phyloP scores from a whole-genome alignment of 2,329 filamentous ascomycete species.

The Diaporthe sp. region DNA sequence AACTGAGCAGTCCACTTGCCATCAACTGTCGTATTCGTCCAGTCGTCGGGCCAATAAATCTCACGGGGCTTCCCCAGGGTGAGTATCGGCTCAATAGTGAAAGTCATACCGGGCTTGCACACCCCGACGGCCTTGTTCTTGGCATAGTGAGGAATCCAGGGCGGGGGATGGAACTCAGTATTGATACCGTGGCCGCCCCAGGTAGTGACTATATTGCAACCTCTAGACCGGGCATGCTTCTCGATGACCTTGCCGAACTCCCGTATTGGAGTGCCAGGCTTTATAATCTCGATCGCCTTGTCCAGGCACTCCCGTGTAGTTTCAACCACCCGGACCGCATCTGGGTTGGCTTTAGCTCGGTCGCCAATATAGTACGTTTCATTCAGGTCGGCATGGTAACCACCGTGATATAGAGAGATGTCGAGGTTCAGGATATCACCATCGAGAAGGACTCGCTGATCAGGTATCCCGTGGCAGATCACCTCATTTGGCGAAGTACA shows the following conservation, averaged over 20 bases:
- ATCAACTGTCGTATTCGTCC: slow-evolving; percentile 95
- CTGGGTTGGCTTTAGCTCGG: slow-evolving; percentile 84
- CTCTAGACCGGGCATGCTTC: slow-evolving; percentile 87
- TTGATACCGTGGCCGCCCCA: slow-evolving; percentile 98
- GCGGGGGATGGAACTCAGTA: slow-evolving; percentile 90
- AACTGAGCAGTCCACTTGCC: slow-evolving; percentile 94
- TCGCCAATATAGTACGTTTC: slow-evolving; percentile 99
- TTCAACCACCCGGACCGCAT: slow-evolving; percentile 91
- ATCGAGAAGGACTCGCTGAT: slow-evolving; percentile 86
- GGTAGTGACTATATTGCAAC: slow-evolving; percentile 92
- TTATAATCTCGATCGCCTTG: slow-evolving; percentile 89
- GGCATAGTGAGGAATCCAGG: slow-evolving; percentile 96
- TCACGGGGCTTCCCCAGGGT: slow-evolving; percentile 91
- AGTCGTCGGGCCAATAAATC: slow-evolving; percentile 98
- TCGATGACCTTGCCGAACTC: slow-evolving; percentile 97
- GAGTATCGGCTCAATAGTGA: slow-evolving; percentile 99
- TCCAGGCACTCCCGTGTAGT: slow-evolving; percentile 89
- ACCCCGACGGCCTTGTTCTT: slow-evolving; percentile 98
- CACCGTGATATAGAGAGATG: slow-evolving; percentile 92
- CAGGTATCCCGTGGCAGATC: slow-evolving; percentile 98
- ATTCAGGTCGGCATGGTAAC: slow-evolving; percentile 96
- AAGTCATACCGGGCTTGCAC: slow-evolving; percentile 97
- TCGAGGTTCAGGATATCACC: slow-evolving; percentile 99
- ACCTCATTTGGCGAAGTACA: slow-evolving; percentile 98
- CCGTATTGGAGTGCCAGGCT: slow-evolving; percentile 91